phyloP scores from a whole-genome alignment of 1,139 yeast genomes.

The Hyphopichia burtonii region DNA sequence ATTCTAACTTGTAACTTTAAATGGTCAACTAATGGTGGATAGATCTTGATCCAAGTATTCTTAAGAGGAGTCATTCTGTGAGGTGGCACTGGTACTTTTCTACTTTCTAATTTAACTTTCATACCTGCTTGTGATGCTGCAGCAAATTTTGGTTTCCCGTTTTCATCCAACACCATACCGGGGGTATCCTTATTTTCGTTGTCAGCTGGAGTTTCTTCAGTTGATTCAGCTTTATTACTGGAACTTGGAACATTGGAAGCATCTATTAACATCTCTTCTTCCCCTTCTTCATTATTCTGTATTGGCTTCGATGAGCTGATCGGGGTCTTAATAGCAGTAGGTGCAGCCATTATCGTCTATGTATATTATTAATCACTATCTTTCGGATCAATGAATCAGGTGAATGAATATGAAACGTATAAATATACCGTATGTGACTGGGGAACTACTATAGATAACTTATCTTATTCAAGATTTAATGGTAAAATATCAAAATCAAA shows the following conservation, averaged over 20 bases:
- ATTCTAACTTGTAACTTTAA: constrained; percentile 92
- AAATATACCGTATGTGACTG: too few relatives aligned
- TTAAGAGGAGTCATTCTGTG: constrained; percentile 94
- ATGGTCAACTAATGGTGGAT: constrained; percentile 94
- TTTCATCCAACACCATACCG: constrained; percentile 74
- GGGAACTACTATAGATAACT: background rate
- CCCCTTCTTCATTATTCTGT: constrained; percentile 19
- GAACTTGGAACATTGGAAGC: constrained; percentile 37
- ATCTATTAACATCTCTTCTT: constrained; percentile 74
- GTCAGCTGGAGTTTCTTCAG: too few relatives aligned
- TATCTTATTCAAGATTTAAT: background rate
- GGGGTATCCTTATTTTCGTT: constrained; percentile 21
- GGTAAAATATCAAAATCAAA: constrained; percentile 5
- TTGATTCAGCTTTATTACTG: constrained; percentile 13
- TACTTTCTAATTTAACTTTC: constrained; percentile 75
- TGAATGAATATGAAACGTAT: too few relatives aligned
- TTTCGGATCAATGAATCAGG: too few relatives aligned
- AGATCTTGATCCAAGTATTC: constrained; percentile 86
- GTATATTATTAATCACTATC: background rate
- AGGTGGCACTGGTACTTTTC: constrained; percentile 94
- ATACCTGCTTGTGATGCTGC: constrained; percentile 67
- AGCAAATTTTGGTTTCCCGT: constrained; percentile 86
- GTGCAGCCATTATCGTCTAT: constrained; percentile 59
- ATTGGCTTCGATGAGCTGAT: constrained; percentile 6
- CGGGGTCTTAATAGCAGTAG: constrained; percentile 54